Evolutionary conservation across 345 rosid species (phyloP).

Genomic region (Brassica carinata): DNA sequence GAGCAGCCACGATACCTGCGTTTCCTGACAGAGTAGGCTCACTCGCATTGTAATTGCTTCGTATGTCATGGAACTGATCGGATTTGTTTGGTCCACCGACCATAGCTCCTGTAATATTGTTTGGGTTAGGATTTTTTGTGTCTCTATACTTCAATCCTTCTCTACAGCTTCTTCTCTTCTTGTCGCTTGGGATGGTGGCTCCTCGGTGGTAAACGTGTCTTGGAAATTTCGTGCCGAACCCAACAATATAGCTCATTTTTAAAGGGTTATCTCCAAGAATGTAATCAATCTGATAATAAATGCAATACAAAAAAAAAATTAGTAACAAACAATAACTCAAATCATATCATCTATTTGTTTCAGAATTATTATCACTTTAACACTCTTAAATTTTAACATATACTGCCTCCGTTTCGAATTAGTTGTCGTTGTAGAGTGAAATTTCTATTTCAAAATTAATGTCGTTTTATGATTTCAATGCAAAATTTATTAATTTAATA

Average conservation of each 20-base stretch:
- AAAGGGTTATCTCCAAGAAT: slow-evolving; percentile 80
- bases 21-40: slow-evolving; percentile 87
- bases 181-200: slow-evolving; percentile 68
- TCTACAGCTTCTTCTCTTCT: slow-evolving; percentile 61
- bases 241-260: slow-evolving; percentile 88
- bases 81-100: slow-evolving; percentile 77
- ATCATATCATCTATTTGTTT: background rate
- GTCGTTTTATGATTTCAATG: too few relatives aligned
- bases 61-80: slow-evolving; percentile 65
- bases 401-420: too few relatives aligned
- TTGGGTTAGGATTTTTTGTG: slow-evolving; percentile 56
- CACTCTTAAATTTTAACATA: too few relatives aligned
- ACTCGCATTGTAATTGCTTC: slow-evolving; percentile 56
- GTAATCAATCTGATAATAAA: slow-evolving; percentile 58
- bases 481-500: too few relatives aligned
- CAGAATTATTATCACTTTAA: background rate
- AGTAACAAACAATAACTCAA: background rate
- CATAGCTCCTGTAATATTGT: slow-evolving; percentile 87
- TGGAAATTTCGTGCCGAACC: slow-evolving; percentile 71
- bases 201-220: slow-evolving; percentile 79
- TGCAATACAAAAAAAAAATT: background rate
- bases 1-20: slow-evolving; percentile 75
- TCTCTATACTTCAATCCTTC: slow-evolving; percentile 74
- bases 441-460: too few relatives aligned
- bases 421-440: too few relatives aligned